Evolutionary conservation across 2,329 filamentous ascomycete species (phyloP), one percentile per base, ranked within the genome.

Genomic region (Aspergillus tanneri): DNA sequence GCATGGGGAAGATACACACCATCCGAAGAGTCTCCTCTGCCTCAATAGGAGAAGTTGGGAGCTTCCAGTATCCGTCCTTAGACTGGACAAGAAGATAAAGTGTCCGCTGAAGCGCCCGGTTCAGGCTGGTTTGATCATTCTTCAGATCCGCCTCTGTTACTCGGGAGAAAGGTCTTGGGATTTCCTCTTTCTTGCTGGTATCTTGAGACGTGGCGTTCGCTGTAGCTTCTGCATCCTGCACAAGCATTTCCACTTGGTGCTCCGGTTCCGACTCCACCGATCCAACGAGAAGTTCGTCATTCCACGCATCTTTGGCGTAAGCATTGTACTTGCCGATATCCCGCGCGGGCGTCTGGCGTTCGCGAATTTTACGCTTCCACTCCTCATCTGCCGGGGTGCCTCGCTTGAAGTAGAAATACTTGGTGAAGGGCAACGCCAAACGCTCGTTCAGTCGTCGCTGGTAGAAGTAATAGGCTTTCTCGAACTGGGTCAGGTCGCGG

Each of bases 401-500:
- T 59, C 85, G 85, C 77, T 95, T 95, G 81, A 91, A 95, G 80
- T 95, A 99, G 74, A 97, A 93, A 68, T 88, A 88, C 58, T 88
- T 84, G 47, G 87, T 87, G 71, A 97, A 99, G 2, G 91, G 88
- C 4, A 93, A 80, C 16, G 86, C 84, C 43, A 96, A 80, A 35
- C 93, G 88, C 77, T 99, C 93, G 71, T 97, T 96, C 52, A 99
- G 80, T 11, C 93, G 90, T 62, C 92, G 92, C 75, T 99, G 93
- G 76, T 99, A 99, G 69, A 99, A 90, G 78, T 87, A 96, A 74
- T 87, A 97, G 55, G 92, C 80, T 65, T 90, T 87, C 72, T 99
- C 93, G 72, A 99, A 97, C 10, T 88, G 79, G 25, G 87, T 88
- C 45, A 92, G 84, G 52, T 86, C 79, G 58, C 88, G 86, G 21